Conservation (phyloP, 2,329 filamentous ascomycete species). For the Colletotrichum filicis region DNA sequence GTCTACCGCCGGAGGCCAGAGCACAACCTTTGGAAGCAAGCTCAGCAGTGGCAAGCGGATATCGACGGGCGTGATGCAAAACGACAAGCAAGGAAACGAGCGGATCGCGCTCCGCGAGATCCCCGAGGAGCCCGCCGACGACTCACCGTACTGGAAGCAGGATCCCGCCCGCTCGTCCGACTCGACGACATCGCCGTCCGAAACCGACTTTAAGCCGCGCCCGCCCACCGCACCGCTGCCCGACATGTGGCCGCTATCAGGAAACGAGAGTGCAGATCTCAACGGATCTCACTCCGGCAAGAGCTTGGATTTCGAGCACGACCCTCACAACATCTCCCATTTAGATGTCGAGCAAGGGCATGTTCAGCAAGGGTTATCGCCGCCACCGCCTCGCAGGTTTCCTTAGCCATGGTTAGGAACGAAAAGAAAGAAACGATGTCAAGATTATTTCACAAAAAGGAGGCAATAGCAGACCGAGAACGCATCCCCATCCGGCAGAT, state of each 20-base stretch:
- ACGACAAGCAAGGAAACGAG: conserved; percentile 27
- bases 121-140: conserved; percentile 26
- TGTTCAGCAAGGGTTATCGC: conserved; percentile 18
- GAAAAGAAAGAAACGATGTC: not conserved
- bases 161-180: not conserved
- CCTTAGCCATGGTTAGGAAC: conserved; percentile 7
- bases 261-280: conserved; percentile 12
- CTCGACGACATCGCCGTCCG: conserved; percentile 8
- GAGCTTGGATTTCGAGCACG: conserved; percentile 22
- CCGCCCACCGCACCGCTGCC: conserved; percentile 27
- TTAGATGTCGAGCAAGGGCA: conserved; percentile 13
- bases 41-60: conserved; percentile 29
- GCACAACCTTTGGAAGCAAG: conserved; percentile 30
- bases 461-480: not conserved
- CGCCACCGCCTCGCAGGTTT: conserved; percentile 29
- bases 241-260: conserved; percentile 30
- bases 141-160: conserved; percentile 5
- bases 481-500: not conserved
- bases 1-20: conserved; percentile 30
- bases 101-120: conserved; percentile 36
- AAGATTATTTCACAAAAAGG: not conserved
- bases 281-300: conserved; percentile 5
- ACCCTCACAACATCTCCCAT: not conserved
- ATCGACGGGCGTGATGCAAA: conserved; percentile 9
- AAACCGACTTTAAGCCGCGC: conserved; percentile 22